Evolutionary conservation across 2,329 filamentous ascomycete genomes (phyloP).

Genomic region (Penicillium sp.): DNA sequence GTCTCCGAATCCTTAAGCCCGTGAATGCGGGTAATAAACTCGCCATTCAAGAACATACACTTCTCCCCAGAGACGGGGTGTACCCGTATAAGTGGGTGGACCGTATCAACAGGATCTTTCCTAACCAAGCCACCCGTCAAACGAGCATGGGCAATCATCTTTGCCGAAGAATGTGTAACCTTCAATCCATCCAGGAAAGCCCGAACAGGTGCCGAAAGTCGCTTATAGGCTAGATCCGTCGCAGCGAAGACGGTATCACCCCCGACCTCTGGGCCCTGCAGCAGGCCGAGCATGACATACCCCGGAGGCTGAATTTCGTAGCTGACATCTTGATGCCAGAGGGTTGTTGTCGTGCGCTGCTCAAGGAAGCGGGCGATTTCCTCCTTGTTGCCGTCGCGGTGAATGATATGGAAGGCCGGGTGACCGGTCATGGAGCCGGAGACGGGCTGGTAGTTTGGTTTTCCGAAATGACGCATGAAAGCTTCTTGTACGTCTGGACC

Average conservation of each 20-base stretch:
- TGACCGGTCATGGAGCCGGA: slow-evolving; percentile 42
- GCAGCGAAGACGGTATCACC: slow-evolving; percentile 49
- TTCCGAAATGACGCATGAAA: slow-evolving; percentile 47
- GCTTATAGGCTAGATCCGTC: slow-evolving; percentile 46
- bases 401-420: slow-evolving; percentile 48
- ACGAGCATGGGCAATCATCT: slow-evolving; percentile 44
- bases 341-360: slow-evolving; percentile 45
- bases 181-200: slow-evolving; percentile 34
- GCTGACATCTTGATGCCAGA: slow-evolving; percentile 51
- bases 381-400: slow-evolving; percentile 44
- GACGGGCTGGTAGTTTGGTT: slow-evolving; percentile 46
- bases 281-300: slow-evolving; percentile 48
- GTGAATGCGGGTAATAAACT: slow-evolving; percentile 48
- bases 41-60: slow-evolving; percentile 48
- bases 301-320: slow-evolving; percentile 49
- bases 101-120: slow-evolving; percentile 44
- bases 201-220: slow-evolving; percentile 52
- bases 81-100: slow-evolving; percentile 47
- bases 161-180: slow-evolving; percentile 42
- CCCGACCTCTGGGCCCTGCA: slow-evolving; percentile 50
- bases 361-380: slow-evolving; percentile 45
- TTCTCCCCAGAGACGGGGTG: slow-evolving; percentile 50
- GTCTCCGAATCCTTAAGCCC: slow-evolving; percentile 49
- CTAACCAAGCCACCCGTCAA: slow-evolving; percentile 44
- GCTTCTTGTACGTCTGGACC: slow-evolving; percentile 43